Percentiles rank a stretch among this genome's conserved stretches.
These are phyloP conservation scores for Cystobasidium ongulense DNA, from an alignment of 768 basidiomycete species.

Conservation along the genomic window DNA sequence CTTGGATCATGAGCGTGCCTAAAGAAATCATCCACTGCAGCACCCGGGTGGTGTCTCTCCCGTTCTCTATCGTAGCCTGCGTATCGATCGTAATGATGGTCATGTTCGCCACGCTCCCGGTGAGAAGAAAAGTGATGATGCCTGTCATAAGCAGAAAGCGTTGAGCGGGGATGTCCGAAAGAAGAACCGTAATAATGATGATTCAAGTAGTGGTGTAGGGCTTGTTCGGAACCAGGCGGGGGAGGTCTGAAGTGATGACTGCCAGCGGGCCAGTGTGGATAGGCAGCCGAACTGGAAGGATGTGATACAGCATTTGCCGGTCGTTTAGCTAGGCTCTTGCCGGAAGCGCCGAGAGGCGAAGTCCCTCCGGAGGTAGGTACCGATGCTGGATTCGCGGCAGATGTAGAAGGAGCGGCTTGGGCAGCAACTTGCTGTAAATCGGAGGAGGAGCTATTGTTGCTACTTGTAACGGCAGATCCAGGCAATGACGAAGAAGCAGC, in stretches of 20 bases:
- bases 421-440: background rate
- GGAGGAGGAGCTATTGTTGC: slow-evolving; percentile 15
- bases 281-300: background rate
- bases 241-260: slow-evolving; percentile 2
- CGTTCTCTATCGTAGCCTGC: background rate
- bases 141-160: background rate
- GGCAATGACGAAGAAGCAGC: background rate
- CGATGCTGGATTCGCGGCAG: background rate
- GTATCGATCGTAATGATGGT: slow-evolving; percentile 5
- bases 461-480: background rate
- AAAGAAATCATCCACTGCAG: slow-evolving; percentile 8
- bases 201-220: background rate
- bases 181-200: slow-evolving; percentile 16
- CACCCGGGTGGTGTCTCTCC: background rate
- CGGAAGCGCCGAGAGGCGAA: background rate
- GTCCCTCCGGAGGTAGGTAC: background rate
- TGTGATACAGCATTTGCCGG: background rate
- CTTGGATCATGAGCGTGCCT: slow-evolving; percentile 18
- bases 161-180: slow-evolving; percentile 10
- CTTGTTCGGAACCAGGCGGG: background rate
- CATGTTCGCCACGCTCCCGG: background rate
- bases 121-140: slow-evolving; percentile 1
- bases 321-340: background rate
- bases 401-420: background rate
- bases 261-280: slow-evolving; percentile 1